Evolutionary conservation across 352 stramenopile species (phyloP).

Genomic region (Peronospora belbahrii): DNA sequence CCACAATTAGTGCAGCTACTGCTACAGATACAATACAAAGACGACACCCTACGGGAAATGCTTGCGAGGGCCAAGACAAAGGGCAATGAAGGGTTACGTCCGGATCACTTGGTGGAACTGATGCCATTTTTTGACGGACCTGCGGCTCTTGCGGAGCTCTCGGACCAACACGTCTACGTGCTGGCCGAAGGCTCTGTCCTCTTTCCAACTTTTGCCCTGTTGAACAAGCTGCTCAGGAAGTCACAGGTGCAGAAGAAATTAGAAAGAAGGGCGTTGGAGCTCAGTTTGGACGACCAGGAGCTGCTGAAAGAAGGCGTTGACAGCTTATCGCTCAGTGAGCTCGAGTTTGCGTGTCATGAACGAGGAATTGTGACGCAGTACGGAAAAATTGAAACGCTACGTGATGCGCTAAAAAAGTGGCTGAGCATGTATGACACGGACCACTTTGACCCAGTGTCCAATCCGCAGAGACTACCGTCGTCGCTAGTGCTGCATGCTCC

Average conservation of each 20-base stretch:
- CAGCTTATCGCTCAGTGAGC: constrained; percentile 60
- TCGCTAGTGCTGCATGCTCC: constrained; percentile 74
- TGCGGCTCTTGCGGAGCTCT: constrained; percentile 36
- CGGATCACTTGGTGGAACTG: constrained; percentile 51
- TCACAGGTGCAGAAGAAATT: constrained; percentile 38
- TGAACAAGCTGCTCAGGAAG: constrained; percentile 39
- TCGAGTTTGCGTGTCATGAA: constrained; percentile 82
- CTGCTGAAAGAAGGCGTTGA: constrained; percentile 63
- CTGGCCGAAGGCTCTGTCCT: constrained; percentile 46
- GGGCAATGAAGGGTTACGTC: constrained; percentile 23
- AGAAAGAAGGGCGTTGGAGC: constrained; percentile 44
- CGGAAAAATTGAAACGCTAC: constrained; percentile 51
- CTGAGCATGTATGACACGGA: constrained; percentile 70
- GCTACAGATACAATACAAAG: constrained; percentile 55
- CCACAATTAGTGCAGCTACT: constrained; percentile 49
- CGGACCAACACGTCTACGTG: constrained; percentile 39
- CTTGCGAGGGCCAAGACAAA: constrained; percentile 11
- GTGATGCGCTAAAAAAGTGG: constrained; percentile 50
- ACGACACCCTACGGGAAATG: constrained; percentile 44
- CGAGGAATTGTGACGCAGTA: constrained; percentile 65
- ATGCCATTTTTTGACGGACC: constrained; percentile 61
- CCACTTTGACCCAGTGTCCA: constrained; percentile 24
- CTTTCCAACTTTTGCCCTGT: constrained; percentile 50
- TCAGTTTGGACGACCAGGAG: constrained; percentile 68
- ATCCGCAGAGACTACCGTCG: constrained; percentile 28